Percentiles rank a stretch among this genome's conserved stretches.
These are phyloP conservation scores for Fusarium kyushuense DNA, from an alignment of 2,329 filamentous ascomycete genomes.

Conservation along the genomic window DNA sequence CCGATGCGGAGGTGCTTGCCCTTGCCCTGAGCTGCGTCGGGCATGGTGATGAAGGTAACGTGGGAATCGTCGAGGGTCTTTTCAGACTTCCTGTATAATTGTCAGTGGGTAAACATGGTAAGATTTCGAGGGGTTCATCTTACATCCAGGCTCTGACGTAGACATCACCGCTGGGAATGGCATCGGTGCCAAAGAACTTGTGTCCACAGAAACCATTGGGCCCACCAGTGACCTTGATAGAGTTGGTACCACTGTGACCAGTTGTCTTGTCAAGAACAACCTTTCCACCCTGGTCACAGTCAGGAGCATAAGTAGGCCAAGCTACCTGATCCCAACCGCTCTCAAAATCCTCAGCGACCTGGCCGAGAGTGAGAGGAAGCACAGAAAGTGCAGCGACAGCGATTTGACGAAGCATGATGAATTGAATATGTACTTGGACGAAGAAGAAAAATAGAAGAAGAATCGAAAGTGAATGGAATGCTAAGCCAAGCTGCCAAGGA, in stretches of 20 bases:
- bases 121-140: constrained; percentile 47
- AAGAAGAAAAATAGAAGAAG: constrained; percentile 9
- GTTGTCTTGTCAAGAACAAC: constrained; percentile 68
- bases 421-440: constrained; percentile 4
- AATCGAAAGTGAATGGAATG: constrained; percentile 7
- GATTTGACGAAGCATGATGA: constrained; percentile 51
- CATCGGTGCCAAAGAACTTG: constrained; percentile 70
- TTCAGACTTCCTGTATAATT: constrained; percentile 61
- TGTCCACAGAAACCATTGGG: constrained; percentile 68
- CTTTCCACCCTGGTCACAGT: constrained; percentile 70
- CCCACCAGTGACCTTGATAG: constrained; percentile 63
- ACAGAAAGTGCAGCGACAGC: constrained; percentile 61
- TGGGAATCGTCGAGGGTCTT: constrained; percentile 69
- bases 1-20: constrained; percentile 73
- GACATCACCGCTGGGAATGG: constrained; percentile 67
- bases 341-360: constrained; percentile 69
- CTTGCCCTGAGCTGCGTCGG: constrained; percentile 65
- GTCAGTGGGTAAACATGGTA: not conserved
- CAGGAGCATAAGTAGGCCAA: constrained; percentile 69
- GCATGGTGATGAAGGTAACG: constrained; percentile 74
- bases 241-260: constrained; percentile 68
- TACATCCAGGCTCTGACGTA: constrained; percentile 69
- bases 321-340: constrained; percentile 67
- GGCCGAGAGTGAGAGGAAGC: constrained; percentile 62
- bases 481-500: constrained; percentile 16